A percentile compares a stretch with the other conserved stretches of the same genome.
Evolutionary conservation across 495 filamentous ascomycete genomes (phyloP).

Genomic region (Penicillium silybi): DNA sequence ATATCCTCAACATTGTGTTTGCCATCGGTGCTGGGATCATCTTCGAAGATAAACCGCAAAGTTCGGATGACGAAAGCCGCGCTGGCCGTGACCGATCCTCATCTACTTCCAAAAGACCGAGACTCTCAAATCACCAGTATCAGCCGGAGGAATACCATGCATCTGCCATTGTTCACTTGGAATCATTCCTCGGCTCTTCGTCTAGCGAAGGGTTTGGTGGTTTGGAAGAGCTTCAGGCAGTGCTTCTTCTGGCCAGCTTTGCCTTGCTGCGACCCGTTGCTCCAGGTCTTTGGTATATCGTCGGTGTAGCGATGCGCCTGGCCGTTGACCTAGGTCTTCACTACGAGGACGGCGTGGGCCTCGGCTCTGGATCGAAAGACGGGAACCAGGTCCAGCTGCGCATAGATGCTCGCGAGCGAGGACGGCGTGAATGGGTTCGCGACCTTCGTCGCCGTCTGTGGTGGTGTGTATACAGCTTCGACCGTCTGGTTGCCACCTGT

Average conservation of each 20-base stretch:
- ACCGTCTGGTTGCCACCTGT: constrained; percentile 85
- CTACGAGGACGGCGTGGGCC: constrained; percentile 80
- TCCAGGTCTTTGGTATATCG: constrained; percentile 94
- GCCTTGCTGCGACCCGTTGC: constrained; percentile 86
- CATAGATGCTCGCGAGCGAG: constrained; percentile 58
- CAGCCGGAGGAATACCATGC: constrained; percentile 97
- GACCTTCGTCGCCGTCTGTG: constrained; percentile 85
- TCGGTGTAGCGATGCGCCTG: constrained; percentile 84
- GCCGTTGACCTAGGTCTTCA: constrained; percentile 91
- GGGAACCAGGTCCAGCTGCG: constrained; percentile 28
- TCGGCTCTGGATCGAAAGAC: constrained; percentile 46
- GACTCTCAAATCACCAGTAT: constrained; percentile 59
- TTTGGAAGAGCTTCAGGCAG: constrained; percentile 87
- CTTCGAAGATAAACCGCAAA: constrained; percentile 57
- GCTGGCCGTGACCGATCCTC: constrained; percentile 29
- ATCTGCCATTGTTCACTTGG: constrained; percentile 84
- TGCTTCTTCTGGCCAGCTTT: constrained; percentile 85
- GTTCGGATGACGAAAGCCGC: constrained; percentile 35
- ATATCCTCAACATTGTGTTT: constrained; percentile 96
- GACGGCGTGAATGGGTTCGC: constrained; percentile 78
- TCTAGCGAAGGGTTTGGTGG: constrained; percentile 66
- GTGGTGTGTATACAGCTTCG: constrained; percentile 96
- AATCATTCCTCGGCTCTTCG: constrained; percentile 72
- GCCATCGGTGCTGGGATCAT: constrained; percentile 94
- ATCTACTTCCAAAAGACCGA: constrained; percentile 47